Evolutionary conservation across 2,329 filamentous ascomycete genomes (phyloP), one percentile per base, ranked within the genome.

Genomic region (Pestalotiopsis sp.): DNA sequence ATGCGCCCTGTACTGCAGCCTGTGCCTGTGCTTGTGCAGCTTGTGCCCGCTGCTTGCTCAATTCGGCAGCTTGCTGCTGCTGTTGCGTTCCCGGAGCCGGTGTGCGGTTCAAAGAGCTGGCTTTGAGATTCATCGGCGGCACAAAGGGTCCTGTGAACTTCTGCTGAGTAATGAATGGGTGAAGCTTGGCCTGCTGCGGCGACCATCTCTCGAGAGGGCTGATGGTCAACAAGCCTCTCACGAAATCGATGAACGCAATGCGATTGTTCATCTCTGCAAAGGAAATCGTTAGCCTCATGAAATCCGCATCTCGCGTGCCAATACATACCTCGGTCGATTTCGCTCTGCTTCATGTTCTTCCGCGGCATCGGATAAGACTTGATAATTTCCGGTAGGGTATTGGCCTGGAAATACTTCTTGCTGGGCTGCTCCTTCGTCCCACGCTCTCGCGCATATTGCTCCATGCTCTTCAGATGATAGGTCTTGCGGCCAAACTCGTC

Each of bases 321-420:
- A 5, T 59, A 70, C 87, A 77, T 85, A 98, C 96, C 96, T 92
- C 96, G 86, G 76, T 99, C 96, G 72, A 99, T 92, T 82, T 99
- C 96, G 74, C 90, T 93, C 80, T 92, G 94, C 84, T 99, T 99
- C 96, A 99, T 99, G 77, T 98, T 98, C 84, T 99, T 99, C 76
- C 96, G 88, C 62, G 96, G 96, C 95, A 99, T 98, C 5, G 96
- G 93, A 78, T 99, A 99, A 68, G 93, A 94, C 79, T 97, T 94
- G 83, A 99, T 98, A 72, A 99, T 99, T 73, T 99, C 96, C 3
- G 95, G 95, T 66, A 99, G 83, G 1, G 94, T 97, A 56, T 90
- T 98, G 45, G 95, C 94, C 75, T 95, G 93, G 83, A 99, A 99
- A 81, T 99, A 99, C 82, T 98, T 98, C 86, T 99, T 99, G 88